phyloP scores from a whole-genome alignment of 2,329 filamentous ascomycete species.

The Cytospora piceae region DNA sequence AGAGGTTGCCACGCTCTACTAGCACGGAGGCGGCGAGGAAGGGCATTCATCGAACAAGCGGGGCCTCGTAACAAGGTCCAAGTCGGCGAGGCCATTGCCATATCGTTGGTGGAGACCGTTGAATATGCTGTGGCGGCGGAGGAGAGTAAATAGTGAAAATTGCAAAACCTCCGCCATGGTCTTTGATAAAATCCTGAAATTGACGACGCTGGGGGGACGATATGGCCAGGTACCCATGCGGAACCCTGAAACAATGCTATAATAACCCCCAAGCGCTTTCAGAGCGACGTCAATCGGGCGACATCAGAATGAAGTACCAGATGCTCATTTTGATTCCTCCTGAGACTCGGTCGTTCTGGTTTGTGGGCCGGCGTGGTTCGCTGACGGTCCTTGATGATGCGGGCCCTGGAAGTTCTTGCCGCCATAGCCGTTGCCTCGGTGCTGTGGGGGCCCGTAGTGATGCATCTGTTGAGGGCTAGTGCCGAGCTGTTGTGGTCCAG shows the following conservation, averaged over 20 bases:
- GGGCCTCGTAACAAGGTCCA: constrained; percentile 9
- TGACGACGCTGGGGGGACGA: constrained; percentile 10
- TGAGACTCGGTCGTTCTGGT: constrained; percentile 45
- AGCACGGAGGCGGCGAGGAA: constrained; percentile 6
- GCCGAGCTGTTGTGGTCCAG: constrained; percentile 64
- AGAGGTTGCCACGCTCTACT: background rate
- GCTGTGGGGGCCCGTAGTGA: constrained; percentile 63
- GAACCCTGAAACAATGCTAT: constrained; percentile 33
- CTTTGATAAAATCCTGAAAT: constrained; percentile 2
- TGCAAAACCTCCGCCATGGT: background rate
- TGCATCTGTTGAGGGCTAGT: constrained; percentile 69
- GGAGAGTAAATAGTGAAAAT: constrained; percentile 14
- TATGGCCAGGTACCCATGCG: constrained; percentile 21
- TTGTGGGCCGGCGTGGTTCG: constrained; percentile 41
- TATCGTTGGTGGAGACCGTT: constrained; percentile 5
- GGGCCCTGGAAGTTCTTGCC: constrained; percentile 52
- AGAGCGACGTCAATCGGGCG: constrained; percentile 24
- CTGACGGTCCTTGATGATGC: constrained; percentile 46
- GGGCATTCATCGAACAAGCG: background rate
- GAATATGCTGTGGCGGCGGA: constrained; percentile 7
- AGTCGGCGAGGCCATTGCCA: constrained; percentile 11
- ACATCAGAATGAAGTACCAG: constrained; percentile 35
- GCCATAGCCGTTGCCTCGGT: constrained; percentile 57
- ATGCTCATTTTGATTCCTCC: constrained; percentile 48
- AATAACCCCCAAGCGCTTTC: constrained; percentile 32